A percentile compares a stretch with the other conserved stretches of the same genome.
Conservation (phyloP, 495 filamentous ascomycete genomes). For the Tuber microsphaerosporum region DNA sequence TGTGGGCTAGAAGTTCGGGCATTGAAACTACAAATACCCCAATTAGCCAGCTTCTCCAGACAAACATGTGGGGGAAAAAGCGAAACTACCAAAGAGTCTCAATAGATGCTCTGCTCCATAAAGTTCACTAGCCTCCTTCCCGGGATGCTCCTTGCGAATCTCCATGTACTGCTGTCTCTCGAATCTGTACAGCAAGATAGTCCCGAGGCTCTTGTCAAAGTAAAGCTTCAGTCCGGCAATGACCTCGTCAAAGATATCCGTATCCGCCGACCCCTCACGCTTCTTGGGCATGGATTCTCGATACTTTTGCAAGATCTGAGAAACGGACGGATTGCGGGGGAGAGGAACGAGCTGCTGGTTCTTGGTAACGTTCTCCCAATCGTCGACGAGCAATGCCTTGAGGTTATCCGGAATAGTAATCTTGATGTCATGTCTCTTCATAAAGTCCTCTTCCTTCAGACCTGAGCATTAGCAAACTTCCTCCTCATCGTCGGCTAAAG, state of each 20-base stretch:
- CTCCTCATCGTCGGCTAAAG: not conserved
- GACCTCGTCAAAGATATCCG: slow-evolving; percentile 82
- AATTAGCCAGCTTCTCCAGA: slow-evolving; percentile 7
- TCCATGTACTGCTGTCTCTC: slow-evolving; percentile 79
- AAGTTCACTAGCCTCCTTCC: slow-evolving; percentile 62
- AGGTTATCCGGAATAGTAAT: slow-evolving; percentile 75
- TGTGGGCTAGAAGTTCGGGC: slow-evolving; percentile 90
- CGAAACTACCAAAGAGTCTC: slow-evolving; percentile 70
- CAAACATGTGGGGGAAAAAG: slow-evolving; percentile 7
- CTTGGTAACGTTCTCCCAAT: slow-evolving; percentile 98
- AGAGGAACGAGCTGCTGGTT: slow-evolving; percentile 77
- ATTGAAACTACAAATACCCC: slow-evolving; percentile 58
- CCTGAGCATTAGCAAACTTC: slow-evolving; percentile 36
- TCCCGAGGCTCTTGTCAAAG: slow-evolving; percentile 77
- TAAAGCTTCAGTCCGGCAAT: slow-evolving; percentile 78
- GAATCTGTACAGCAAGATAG: slow-evolving; percentile 84
- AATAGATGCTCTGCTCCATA: slow-evolving; percentile 90
- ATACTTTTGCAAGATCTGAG: slow-evolving; percentile 73
- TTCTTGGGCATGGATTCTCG: slow-evolving; percentile 59
- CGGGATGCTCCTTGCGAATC: slow-evolving; percentile 52
- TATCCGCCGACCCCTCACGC: slow-evolving; percentile 56
- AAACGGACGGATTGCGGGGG: slow-evolving; percentile 66
- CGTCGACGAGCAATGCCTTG: slow-evolving; percentile 86
- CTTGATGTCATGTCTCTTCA: slow-evolving; percentile 68
- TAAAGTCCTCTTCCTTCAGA: slow-evolving; percentile 74